Percentiles rank a stretch among this genome's conserved stretches.
These are phyloP conservation scores for Torulaspora gathmanii DNA, from an alignment of 805 yeast genomes.

Conservation along the genomic window DNA sequence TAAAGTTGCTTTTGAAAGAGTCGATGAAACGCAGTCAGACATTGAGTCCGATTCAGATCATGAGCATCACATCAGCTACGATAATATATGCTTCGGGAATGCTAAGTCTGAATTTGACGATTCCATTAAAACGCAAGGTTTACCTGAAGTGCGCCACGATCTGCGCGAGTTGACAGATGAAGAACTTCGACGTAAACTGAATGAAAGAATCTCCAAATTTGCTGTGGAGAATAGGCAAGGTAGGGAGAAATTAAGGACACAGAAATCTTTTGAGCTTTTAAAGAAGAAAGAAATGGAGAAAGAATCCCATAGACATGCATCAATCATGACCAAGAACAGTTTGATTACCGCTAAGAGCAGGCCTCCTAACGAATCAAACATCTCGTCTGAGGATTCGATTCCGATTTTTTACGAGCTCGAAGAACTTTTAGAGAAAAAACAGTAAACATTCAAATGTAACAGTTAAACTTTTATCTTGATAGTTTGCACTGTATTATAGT, in stretches of 20 bases:
- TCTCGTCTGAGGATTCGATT: slow-evolving; percentile 32
- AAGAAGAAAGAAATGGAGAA: neutral
- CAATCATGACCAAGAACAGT: neutral
- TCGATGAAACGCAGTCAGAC: slow-evolving; percentile 16
- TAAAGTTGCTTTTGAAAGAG: slow-evolving; percentile 15
- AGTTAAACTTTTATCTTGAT: too few relatives aligned
- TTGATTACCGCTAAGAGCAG: slow-evolving; percentile 15
- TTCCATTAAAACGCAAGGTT: neutral
- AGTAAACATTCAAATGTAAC: neutral
- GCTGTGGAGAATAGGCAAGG: slow-evolving; percentile 33
- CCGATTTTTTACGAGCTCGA: slow-evolving; percentile 32
- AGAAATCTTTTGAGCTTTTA: slow-evolving; percentile 32
- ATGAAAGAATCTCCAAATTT: slow-evolving; percentile 28
- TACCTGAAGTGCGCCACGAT: neutral
- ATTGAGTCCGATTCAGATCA: slow-evolving; percentile 14
- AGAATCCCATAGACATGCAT: slow-evolving; percentile 2
- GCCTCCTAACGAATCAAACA: slow-evolving; percentile 16
- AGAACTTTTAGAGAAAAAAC: slow-evolving; percentile 17
- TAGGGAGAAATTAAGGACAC: slow-evolving; percentile 27
- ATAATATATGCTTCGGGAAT: neutral
- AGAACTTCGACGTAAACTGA: slow-evolving; percentile 27
- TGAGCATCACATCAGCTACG: slow-evolving; percentile 7
- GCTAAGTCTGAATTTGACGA: neutral
- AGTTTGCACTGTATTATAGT: neutral
- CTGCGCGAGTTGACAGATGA: slow-evolving; percentile 22